Conservation (phyloP, 2,329 filamentous ascomycete species). For the Elsinoe australis region DNA sequence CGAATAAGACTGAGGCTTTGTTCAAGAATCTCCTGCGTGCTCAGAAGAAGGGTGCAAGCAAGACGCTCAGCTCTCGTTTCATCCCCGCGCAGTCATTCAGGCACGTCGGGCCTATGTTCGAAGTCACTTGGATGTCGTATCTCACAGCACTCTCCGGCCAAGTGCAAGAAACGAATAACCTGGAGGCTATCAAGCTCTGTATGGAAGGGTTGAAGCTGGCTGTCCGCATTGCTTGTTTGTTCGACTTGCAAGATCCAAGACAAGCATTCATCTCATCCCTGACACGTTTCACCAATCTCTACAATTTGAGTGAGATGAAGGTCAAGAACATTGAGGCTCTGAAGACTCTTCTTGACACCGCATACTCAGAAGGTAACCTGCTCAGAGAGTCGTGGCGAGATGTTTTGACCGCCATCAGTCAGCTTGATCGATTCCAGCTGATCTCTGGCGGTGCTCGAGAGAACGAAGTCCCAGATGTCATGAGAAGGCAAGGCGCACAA, state of each 20-base stretch:
- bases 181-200: slow-evolving; percentile 85
- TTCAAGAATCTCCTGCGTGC: slow-evolving; percentile 90
- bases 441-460: slow-evolving; percentile 94
- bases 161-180: slow-evolving; percentile 85
- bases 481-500: slow-evolving; percentile 49
- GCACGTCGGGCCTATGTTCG: slow-evolving; percentile 97
- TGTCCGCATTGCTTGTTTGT: slow-evolving; percentile 85
- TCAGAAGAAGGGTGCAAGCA: slow-evolving; percentile 67
- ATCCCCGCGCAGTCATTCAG: slow-evolving; percentile 90
- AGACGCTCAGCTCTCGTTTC: slow-evolving; percentile 61
- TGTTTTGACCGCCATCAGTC: slow-evolving; percentile 87
- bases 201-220: slow-evolving; percentile 93
- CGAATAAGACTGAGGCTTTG: slow-evolving; percentile 68
- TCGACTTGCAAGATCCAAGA: slow-evolving; percentile 84
- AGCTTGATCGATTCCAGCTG: slow-evolving; percentile 88
- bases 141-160: slow-evolving; percentile 89
- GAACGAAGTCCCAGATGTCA: slow-evolving; percentile 83
- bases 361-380: slow-evolving; percentile 83
- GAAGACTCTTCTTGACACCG: slow-evolving; percentile 83
- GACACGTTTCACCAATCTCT: slow-evolving; percentile 89
- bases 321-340: slow-evolving; percentile 94
- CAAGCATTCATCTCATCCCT: slow-evolving; percentile 92
- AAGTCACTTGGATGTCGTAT: slow-evolving; percentile 98
- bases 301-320: slow-evolving; percentile 90
- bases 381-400: slow-evolving; percentile 91